Evolutionary conservation across 306 rosid genomes (phyloP).

Genomic region (Vachellia pachyceras): DNA sequence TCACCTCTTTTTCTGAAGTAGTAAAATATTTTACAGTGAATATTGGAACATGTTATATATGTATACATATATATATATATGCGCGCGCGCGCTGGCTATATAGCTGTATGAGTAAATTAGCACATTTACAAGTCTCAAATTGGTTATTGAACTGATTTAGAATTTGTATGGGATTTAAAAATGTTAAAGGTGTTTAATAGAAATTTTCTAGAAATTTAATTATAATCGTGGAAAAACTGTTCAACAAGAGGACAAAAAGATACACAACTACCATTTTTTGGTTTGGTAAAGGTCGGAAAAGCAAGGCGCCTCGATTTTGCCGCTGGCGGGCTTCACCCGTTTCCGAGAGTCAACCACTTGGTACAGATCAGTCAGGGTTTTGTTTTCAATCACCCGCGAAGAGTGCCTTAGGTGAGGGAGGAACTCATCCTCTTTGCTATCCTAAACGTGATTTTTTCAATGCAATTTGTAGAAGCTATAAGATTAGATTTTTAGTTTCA

Average conservation of each 20-base stretch:
- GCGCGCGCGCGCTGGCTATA: too few relatives aligned
- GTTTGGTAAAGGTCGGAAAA: not conserved
- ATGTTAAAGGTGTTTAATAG: too few relatives aligned
- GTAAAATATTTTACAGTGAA: too few relatives aligned
- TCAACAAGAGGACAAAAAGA: not conserved
- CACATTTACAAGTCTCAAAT: too few relatives aligned
- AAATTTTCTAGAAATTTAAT: too few relatives aligned
- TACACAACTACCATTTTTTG: not conserved
- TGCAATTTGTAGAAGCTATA: not conserved
- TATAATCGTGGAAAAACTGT: too few relatives aligned
- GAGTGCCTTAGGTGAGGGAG: not conserved
- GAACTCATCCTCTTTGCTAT: not conserved
- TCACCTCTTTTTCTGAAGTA: too few relatives aligned
- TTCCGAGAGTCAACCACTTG: constrained; percentile 16
- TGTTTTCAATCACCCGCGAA: constrained; percentile 6
- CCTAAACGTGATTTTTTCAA: not conserved
- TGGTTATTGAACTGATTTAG: too few relatives aligned
- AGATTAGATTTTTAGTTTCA: not conserved
- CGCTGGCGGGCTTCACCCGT: not conserved
- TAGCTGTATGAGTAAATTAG: too few relatives aligned
- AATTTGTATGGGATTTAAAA: too few relatives aligned
- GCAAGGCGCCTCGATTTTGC: not conserved
- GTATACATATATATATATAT: too few relatives aligned
- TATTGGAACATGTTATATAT: too few relatives aligned
- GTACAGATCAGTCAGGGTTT: not conserved